phyloP scores from a whole-genome alignment of 148 eudicot species.

The Fagopyrum esculentum region DNA sequence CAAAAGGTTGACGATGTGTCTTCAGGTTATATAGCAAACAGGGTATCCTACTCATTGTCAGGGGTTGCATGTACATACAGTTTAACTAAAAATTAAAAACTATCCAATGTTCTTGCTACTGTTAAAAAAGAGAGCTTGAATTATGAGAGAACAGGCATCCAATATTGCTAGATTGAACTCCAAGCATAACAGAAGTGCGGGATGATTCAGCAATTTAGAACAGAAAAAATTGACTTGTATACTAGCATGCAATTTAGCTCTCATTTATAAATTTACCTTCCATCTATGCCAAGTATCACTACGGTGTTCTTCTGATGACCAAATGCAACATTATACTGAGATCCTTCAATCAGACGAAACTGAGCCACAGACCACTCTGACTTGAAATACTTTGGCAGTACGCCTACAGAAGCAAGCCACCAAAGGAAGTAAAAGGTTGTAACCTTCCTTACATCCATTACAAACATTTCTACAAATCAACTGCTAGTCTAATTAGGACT shows the following conservation, averaged over 20 bases:
- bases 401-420: conserved; percentile 38
- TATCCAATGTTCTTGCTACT: not conserved
- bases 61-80: not conserved
- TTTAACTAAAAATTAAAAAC: too few species aligned
- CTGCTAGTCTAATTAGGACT: too few species aligned
- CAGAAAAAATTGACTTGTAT: not conserved
- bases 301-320: conserved; percentile 84
- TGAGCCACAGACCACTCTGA: conserved; percentile 87
- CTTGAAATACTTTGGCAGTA: conserved; percentile 70
- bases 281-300: conserved; percentile 69
- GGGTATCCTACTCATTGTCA: not conserved
- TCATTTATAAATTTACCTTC: conserved; percentile 42
- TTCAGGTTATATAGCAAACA: too few species aligned
- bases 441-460: too few species aligned
- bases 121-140: not conserved
- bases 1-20: too few species aligned
- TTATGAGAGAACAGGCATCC: too few species aligned
- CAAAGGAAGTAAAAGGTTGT: too few species aligned
- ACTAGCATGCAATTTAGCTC: not conserved
- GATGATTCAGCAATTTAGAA: not conserved
- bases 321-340: conserved; percentile 70
- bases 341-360: conserved; percentile 67
- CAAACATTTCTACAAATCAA: too few species aligned
- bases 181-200: not conserved
- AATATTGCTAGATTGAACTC: not conserved